These are phyloP conservation scores for Calonectria pseudoturangicola DNA, from an alignment of 2,329 filamentous ascomycete genomes.

Conservation along the genomic window DNA sequence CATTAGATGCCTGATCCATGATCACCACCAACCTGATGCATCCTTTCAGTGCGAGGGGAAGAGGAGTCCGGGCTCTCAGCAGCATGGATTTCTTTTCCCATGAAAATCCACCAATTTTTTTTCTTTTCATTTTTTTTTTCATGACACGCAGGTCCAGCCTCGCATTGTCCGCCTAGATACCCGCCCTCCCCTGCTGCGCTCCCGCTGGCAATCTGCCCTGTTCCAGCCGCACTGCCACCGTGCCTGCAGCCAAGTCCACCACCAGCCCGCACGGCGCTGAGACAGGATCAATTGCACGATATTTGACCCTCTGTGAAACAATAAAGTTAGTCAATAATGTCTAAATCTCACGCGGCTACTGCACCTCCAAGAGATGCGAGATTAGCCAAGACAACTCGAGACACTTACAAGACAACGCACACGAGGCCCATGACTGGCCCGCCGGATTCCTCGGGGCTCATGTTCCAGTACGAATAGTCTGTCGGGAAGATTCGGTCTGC, in stretches of 20 bases:
- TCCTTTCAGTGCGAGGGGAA: background rate
- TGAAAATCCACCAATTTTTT: slow-evolving; percentile 6
- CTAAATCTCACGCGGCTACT: background rate
- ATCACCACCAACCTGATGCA: slow-evolving; percentile 2
- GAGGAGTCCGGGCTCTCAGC: background rate
- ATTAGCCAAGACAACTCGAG: slow-evolving; percentile 1
- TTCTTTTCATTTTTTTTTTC: slow-evolving; percentile 35
- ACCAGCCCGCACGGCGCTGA: slow-evolving; percentile 45
- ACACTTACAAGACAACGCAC: slow-evolving; percentile 59
- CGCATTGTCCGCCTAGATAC: slow-evolving; percentile 38
- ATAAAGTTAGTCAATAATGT: slow-evolving; percentile 38
- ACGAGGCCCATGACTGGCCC: slow-evolving; percentile 61
- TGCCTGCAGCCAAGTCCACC: slow-evolving; percentile 47
- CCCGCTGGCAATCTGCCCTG: slow-evolving; percentile 28
- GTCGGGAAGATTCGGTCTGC: slow-evolving; percentile 61
- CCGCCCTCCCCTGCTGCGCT: slow-evolving; percentile 29
- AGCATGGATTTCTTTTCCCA: slow-evolving; percentile 19
- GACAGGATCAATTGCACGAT: slow-evolving; percentile 51
- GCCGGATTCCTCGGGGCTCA: slow-evolving; percentile 54
- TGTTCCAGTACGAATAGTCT: slow-evolving; percentile 61
- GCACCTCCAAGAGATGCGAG: background rate
- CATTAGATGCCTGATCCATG: slow-evolving; percentile 34
- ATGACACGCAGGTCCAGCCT: slow-evolving; percentile 52
- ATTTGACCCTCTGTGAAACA: slow-evolving; percentile 48
- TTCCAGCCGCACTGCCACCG: slow-evolving; percentile 48